Conservation (phyloP, 805 yeast species). For the Lipomyces starkeyi region DNA sequence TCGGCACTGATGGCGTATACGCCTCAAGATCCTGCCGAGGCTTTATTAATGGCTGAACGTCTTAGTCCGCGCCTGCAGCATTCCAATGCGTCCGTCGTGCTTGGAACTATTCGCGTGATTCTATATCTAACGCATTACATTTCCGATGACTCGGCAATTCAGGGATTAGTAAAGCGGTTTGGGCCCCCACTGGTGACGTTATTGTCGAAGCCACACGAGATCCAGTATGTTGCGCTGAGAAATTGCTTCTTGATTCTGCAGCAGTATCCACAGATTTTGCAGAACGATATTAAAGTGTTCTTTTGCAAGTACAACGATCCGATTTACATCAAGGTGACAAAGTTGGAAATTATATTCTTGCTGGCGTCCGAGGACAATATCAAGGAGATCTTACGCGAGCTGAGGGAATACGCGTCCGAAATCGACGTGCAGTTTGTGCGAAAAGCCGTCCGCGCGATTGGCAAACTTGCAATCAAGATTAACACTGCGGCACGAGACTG, state of each 20-base stretch:
- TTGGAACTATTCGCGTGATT: constrained; percentile 75
- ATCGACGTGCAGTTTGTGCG: constrained; percentile 85
- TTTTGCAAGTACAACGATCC: constrained; percentile 87
- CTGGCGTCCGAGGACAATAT: constrained; percentile 72
- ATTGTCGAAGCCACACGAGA: constrained; percentile 73
- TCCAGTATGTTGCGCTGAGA: constrained; percentile 80
- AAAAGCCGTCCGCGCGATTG: constrained; percentile 87
- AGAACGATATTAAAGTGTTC: constrained; percentile 75
- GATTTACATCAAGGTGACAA: constrained; percentile 85
- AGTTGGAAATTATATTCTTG: constrained; percentile 81
- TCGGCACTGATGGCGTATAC: constrained; percentile 69
- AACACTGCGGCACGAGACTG: constrained; percentile 66
- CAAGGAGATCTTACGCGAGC: constrained; percentile 67
- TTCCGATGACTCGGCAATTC: constrained; percentile 59
- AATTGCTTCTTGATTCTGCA: constrained; percentile 77
- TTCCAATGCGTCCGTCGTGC: constrained; percentile 77
- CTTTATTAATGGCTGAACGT: constrained; percentile 66
- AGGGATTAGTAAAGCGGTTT: constrained; percentile 60
- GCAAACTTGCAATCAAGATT: constrained; percentile 82
- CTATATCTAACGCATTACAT: constrained; percentile 77
- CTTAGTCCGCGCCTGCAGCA: constrained; percentile 76
- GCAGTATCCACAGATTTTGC: constrained; percentile 63
- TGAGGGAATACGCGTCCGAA: constrained; percentile 86
- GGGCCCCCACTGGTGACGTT: constrained; percentile 73
- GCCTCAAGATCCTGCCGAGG: constrained; percentile 72